These are phyloP conservation scores for Reutealis trisperma DNA, from an alignment of 345 rosid species.

Conservation along the genomic window DNA sequence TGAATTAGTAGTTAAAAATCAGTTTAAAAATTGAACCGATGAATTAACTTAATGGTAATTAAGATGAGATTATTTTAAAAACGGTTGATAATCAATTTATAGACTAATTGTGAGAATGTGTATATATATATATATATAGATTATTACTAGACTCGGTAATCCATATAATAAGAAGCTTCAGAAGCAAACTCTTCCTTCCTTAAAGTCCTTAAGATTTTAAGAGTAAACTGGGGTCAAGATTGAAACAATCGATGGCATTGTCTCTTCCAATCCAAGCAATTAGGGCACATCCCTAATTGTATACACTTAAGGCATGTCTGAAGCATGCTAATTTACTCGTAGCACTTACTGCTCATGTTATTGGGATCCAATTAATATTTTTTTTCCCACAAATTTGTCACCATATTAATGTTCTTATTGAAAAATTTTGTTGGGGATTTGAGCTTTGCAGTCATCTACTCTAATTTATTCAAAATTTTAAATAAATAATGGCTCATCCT, in stretches of 20 bases:
- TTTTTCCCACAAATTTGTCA: background rate
- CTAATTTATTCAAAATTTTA: background rate
- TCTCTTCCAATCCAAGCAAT: background rate
- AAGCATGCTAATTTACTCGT: background rate
- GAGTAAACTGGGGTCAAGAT: background rate
- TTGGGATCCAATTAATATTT: background rate
- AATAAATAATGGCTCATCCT: background rate
- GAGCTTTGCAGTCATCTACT: background rate
- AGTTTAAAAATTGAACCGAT: no score
- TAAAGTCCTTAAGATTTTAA: no score
- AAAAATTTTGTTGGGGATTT: background rate
- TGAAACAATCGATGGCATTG: background rate
- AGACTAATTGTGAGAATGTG: no score
- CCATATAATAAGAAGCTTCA: no score
- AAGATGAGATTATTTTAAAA: no score
- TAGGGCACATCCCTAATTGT: background rate
- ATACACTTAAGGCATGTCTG: background rate
- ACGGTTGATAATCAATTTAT: no score
- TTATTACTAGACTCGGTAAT: no score
- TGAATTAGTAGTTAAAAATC: no score
- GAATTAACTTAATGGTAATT: no score
- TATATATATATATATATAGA: no score
- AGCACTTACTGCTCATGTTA: background rate
- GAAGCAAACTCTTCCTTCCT: no score
- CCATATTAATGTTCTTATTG: background rate